Evolutionary conservation across 164 flowering plant genomes (phyloP), one percentile per base, ranked within the genome.

Genomic region (Tinospora cordifolia): DNA sequence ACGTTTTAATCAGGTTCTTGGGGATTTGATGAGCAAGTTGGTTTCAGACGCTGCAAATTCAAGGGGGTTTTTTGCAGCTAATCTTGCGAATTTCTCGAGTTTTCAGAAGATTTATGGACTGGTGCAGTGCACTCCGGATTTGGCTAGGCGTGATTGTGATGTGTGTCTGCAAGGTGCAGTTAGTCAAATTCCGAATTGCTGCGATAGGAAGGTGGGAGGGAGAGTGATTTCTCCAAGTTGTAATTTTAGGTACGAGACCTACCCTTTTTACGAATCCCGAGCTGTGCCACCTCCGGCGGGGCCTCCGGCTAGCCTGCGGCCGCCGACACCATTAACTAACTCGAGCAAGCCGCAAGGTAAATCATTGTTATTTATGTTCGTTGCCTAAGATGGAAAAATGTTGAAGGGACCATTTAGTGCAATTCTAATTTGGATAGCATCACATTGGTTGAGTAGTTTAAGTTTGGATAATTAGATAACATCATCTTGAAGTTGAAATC

Each of bases 81-180:
- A 51, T 60, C 74, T 71, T 36, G 75, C 66, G 22, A 54, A 71
- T 24, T 69, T 76, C 21, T 54, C 72, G 0, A n/a, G 27, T 24
- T 25, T 60, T 19, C 74, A 78, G 70, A 75, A 17, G 3, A 19
- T 80, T 27, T 79, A 83, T 54, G 62, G 69, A 12, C 71, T 79
- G 2, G 83, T 26, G 5, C 85, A 82, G 77, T 85, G 88, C 76
- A 77, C 81, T 2, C 79, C 72, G 25, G 81, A 83, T 75, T 30
- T 82, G 70, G 27, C 75, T 5, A 3, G 17, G 1, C 13, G 5
- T 0, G 72, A 70, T 13, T 84, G 87, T 44, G 19, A n/a, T 6
- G 9, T 2, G 8, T 84, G 89, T 47, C 73, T 86, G 3, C 7
- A 14, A 0, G 21, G 2, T 1, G 69, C 63, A 0, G 15, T 63